A percentile compares a stretch with the other conserved stretches of the same genome.
Evolutionary conservation across 2,329 filamentous ascomycete genomes (phyloP).

Genomic region (Dothistroma pini): DNA sequence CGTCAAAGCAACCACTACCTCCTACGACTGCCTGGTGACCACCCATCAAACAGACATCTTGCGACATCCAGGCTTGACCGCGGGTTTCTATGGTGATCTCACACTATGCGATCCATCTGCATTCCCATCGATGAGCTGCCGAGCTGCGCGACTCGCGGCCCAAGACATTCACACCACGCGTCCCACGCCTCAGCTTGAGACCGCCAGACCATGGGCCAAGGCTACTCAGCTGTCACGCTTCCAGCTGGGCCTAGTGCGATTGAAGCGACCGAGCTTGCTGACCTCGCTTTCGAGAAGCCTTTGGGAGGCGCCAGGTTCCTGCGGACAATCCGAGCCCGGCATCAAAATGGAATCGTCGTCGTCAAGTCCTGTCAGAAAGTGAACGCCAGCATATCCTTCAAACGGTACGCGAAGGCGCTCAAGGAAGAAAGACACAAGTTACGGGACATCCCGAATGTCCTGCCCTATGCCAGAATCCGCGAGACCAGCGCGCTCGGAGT

Average conservation of each 20-base stretch:
- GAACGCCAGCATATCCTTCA: conserved; percentile 74
- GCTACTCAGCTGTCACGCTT: conserved; percentile 81
- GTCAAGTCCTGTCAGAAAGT: conserved; percentile 96
- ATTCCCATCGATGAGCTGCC: background rate
- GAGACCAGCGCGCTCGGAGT: conserved; percentile 92
- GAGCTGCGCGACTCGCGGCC: background rate
- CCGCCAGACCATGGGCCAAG: conserved; percentile 75
- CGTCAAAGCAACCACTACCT: background rate
- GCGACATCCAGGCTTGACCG: background rate
- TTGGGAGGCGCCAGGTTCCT: conserved; percentile 91
- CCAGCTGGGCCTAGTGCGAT: conserved; percentile 90
- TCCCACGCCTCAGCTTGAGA: background rate
- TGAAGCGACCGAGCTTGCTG: conserved; percentile 85
- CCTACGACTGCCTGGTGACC: background rate
- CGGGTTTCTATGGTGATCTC: background rate
- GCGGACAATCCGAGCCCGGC: conserved; percentile 89
- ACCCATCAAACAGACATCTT: background rate
- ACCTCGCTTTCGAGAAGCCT: conserved; percentile 87
- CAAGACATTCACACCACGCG: background rate
- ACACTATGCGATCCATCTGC: background rate
- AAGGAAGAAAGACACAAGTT: conserved; percentile 79
- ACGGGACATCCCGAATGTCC: conserved; percentile 80
- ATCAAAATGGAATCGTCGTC: conserved; percentile 85
- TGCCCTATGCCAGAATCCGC: conserved; percentile 84
- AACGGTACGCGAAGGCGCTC: conserved; percentile 72